Conservation (phyloP, 2,329 filamentous ascomycete genomes). For the Fusarium kyushuense region DNA sequence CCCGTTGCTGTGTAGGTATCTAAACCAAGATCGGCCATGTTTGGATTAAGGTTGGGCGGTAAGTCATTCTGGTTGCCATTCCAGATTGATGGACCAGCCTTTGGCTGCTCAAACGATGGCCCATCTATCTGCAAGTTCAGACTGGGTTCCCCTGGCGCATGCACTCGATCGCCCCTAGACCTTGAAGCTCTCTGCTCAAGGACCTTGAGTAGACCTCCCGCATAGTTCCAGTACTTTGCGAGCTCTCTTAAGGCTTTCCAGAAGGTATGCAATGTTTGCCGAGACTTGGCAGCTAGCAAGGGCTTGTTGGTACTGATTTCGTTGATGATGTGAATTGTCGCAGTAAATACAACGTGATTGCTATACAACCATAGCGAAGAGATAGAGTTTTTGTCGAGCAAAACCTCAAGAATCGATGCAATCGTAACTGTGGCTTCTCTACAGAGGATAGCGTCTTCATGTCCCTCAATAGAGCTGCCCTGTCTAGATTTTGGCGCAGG, state of each 20-base stretch:
- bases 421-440: constrained; percentile 15
- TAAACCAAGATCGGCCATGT: not conserved
- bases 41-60: accelerated
- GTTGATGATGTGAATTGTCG: constrained; percentile 17
- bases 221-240: constrained; percentile 17
- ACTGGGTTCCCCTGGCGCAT: not conserved
- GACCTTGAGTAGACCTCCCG: not conserved
- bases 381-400: not conserved
- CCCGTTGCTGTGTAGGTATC: not conserved
- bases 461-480: accelerated
- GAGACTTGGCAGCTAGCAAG: constrained; percentile 6
- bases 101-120: not conserved
- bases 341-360: constrained; percentile 16
- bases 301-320: not conserved
- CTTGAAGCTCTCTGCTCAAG: constrained; percentile 12
- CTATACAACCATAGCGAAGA: constrained; percentile 21
- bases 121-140: not conserved
- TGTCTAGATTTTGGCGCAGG: not conserved
- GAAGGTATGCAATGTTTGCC: not conserved
- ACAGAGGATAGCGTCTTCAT: constrained; percentile 5
- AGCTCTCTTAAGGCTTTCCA: not conserved
- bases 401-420: constrained; percentile 9
- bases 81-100: not conserved
- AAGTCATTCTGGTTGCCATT: accelerated
- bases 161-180: not conserved